Base-by-base conservation (phyloP, 2,329 filamentous ascomycete species). In the Apiospora rasikravindrae region DNA sequence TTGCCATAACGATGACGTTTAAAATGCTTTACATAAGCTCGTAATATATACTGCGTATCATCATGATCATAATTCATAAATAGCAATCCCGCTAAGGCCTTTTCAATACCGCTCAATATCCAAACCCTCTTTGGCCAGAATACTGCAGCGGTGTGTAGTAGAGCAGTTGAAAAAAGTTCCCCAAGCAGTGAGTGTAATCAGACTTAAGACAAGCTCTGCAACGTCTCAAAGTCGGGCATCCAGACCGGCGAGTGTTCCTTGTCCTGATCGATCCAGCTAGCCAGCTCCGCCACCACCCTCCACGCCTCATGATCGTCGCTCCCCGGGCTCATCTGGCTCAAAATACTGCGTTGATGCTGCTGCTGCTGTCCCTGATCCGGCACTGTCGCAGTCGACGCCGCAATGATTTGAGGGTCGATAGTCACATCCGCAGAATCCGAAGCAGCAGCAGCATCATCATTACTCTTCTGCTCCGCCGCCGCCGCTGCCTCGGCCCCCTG, bases 151-250 rank as follows among this genome's bases (percentile, higher is more conserved):
- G 42, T 13, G 14, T 44, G 42, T 44, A 44, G 22, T 49, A 24
- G 22, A 24, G 5, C 2, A n/a, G 8, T 5, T 6, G 3, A n/a
- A 10, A 49, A 2, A n/a, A 10, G 47, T 1, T 7, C 47, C 47
- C 22, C 19, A 47, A 11, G 7, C 22, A 22, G 5, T 2, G 2
- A 51, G n/a, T 4, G 1, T 2, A 24, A n/a, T 13, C 10, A 26
- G 4, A 3, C 13, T 67, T n/a, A 45, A 29, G 66, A 68, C 14
- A 69, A 14, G 19, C 76, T 79, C 53, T 81, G 78, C 61, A 80
- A 26, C 51, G 76, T 70, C 70, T 79, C 78, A 67, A 80, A 80
- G 29, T 80, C 77, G 2, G 77, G 78, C 78, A 80, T 80, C 78
- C 77, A 79, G 11, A 78, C 72, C 4, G 77, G 74, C 14, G 76